Evolutionary conservation across 352 stramenopile genomes (phyloP).

Genomic region (Phytophthora podocarpi): DNA sequence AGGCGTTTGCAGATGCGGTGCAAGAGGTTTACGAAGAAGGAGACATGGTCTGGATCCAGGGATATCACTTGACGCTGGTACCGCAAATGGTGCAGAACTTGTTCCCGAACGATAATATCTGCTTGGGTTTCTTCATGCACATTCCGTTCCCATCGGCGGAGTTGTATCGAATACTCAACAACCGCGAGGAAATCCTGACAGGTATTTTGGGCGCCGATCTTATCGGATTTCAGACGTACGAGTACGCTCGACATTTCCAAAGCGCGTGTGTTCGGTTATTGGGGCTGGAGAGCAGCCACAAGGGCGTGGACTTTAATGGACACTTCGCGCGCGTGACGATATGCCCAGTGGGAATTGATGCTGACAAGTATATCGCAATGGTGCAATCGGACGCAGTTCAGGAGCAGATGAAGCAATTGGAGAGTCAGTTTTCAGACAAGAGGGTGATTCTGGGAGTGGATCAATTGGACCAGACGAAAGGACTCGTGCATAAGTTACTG

Average conservation of each 20-base stretch:
- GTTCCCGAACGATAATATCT: slow-evolving; percentile 91
- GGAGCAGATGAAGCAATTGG: slow-evolving; percentile 65
- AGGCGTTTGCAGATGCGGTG: slow-evolving; percentile 86
- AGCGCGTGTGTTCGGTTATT: slow-evolving; percentile 86
- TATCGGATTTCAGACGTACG: slow-evolving; percentile 92
- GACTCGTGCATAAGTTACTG: slow-evolving; percentile 91
- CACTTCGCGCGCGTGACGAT: slow-evolving; percentile 90
- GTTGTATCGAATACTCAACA: slow-evolving; percentile 90
- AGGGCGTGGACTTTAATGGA: slow-evolving; percentile 88
- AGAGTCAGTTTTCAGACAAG: slow-evolving; percentile 77
- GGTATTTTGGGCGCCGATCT: slow-evolving; percentile 89
- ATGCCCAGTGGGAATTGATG: slow-evolving; percentile 88
- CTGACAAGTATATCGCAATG: slow-evolving; percentile 77
- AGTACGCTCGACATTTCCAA: slow-evolving; percentile 91
- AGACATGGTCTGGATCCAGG: slow-evolving; percentile 91
- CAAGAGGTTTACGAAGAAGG: slow-evolving; percentile 89
- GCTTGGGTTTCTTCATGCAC: slow-evolving; percentile 90
- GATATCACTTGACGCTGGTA: slow-evolving; percentile 91
- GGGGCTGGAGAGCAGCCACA: slow-evolving; percentile 87
- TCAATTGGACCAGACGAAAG: slow-evolving; percentile 88
- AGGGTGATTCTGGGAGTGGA: slow-evolving; percentile 89
- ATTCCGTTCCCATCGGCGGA: slow-evolving; percentile 91
- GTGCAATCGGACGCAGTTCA: slow-evolving; percentile 65
- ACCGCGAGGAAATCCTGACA: slow-evolving; percentile 87
- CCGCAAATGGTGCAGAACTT: slow-evolving; percentile 89